Percentiles rank a stretch among this genome's conserved stretches.
These are phyloP conservation scores for Pachysolen tannophilus DNA, from an alignment of 805 yeast genomes.

Conservation along the genomic window DNA sequence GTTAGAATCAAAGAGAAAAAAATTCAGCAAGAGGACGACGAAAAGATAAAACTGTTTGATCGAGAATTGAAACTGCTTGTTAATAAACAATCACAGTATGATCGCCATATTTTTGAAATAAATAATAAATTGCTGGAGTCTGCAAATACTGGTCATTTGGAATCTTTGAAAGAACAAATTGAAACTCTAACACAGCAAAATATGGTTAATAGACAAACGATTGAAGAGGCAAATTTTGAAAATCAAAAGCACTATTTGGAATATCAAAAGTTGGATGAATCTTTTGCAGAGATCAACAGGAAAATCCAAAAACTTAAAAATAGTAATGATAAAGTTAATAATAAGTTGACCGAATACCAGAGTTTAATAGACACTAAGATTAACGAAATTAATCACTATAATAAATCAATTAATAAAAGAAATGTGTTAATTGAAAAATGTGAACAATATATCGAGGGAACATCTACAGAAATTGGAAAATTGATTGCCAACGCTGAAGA, in stretches of 20 bases:
- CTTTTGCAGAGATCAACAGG: constrained; percentile 7
- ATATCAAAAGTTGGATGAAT: not conserved
- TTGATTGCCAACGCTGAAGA: constrained; percentile 23
- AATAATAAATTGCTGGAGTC: constrained; percentile 34
- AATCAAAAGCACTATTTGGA: constrained; percentile 7
- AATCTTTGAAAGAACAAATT: constrained; percentile 25
- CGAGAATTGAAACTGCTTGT: too few species aligned
- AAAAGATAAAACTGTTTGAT: too few species aligned
- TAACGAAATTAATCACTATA: constrained; percentile 12
- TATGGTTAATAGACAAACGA: constrained; percentile 15
- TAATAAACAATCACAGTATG: too few species aligned
- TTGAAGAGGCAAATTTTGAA: constrained; percentile 2
- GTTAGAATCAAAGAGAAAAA: constrained; percentile 8
- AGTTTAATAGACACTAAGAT: constrained; percentile 14
- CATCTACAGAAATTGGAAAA: constrained; percentile 9
- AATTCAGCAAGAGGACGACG: too few species aligned
- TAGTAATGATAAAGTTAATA: constrained; percentile 15
- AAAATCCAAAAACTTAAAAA: constrained; percentile 9
- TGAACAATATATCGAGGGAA: constrained; percentile 20
- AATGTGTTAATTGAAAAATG: constrained; percentile 19
- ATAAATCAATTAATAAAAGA: constrained; percentile 16
- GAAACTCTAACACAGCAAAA: constrained; percentile 23
- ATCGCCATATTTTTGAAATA: constrained; percentile 25
- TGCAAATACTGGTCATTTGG: constrained; percentile 32
- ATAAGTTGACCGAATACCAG: constrained; percentile 7